Base-by-base conservation (phyloP, 208 protist species). In the Wallacemonas collosoma region DNA sequence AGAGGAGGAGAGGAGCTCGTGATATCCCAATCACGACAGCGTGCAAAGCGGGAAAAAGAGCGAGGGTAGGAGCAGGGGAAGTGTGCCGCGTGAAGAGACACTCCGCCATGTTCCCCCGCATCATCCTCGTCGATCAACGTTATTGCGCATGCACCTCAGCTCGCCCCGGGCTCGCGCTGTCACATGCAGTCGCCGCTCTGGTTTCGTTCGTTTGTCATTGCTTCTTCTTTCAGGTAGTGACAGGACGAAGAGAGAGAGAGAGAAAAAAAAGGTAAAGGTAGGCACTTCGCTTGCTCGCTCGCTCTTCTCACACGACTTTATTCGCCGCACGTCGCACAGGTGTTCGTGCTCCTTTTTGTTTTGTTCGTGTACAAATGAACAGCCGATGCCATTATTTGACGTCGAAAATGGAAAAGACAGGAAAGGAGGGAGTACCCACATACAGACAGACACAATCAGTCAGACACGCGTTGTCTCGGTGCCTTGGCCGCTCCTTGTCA, bases 261-360 rank as follows among this genome's bases (percentile, higher is more conserved):
- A 73, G 3, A 63, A 73, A 73, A 73, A 38, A 64, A 60, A 72
- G 12, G 12, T 56, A 17, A 35, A 26, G 17, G 9, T 62, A 68
- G 36, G 8, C n/a, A 17, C 36, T 26, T 26, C 26, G 26, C 26
- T 26, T 26, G 12, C 39, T 45, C 38, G 17, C 8, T 45, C 44
- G 8, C 7, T 38, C 15, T 63, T 63, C 17, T 63, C 57, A 45
- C n/a, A 36, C 8, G 57, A 44, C 6, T 63, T 63, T 12, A n/a
- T 43, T 45, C 45, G 45, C 45, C 26, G 26, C 26, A 26, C 26
- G 26, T 26, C 12, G 45, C 45, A 50, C 45, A 50, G 45, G 6
- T 50, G 45, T 50, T 50, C 8, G 6, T 50, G 45, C 26, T 26
- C 26, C 26, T 26, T 26, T 26, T 26, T 26, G 55, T 26, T 26